These are phyloP conservation scores for Leccinum griseonigrum DNA, from an alignment of 1,284 basidiomycete species.

Conservation along the genomic window DNA sequence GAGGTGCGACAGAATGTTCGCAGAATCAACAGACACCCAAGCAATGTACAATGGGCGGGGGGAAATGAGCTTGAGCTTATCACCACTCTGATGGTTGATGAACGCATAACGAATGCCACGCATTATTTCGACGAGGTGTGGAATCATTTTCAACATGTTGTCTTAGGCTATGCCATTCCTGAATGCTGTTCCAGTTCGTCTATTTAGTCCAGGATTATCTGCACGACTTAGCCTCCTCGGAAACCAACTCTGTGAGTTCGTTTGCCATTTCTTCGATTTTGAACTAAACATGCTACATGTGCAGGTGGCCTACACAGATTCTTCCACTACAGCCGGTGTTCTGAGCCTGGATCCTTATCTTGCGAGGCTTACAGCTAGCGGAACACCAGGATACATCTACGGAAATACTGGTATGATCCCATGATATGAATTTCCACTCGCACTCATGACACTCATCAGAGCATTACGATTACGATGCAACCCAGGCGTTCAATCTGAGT, in stretches of 20 bases:
- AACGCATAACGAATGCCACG: conserved; percentile 33
- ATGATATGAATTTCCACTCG: neutral
- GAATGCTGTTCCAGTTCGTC: conserved; percentile 38
- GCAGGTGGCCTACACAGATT: conserved; percentile 60
- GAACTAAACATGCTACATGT: neutral
- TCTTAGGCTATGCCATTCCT: neutral
- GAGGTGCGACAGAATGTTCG: conserved; percentile 61
- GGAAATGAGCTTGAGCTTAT: conserved; percentile 64
- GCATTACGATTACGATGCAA: no score
- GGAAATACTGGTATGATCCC: conserved; percentile 47
- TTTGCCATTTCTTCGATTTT: neutral
- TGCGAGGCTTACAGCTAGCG: conserved; percentile 50
- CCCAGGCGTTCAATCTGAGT: no score
- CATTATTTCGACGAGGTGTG: conserved; percentile 51
- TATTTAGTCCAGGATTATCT: conserved; percentile 54
- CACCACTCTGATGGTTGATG: conserved; percentile 34
- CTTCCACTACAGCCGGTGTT: conserved; percentile 59
- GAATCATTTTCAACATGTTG: neutral
- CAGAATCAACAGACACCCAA: conserved; percentile 22
- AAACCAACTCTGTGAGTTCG: conserved; percentile 44
- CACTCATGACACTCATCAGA: no score
- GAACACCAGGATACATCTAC: conserved; percentile 51
- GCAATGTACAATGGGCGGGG: conserved; percentile 57
- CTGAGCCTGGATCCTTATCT: conserved; percentile 33
- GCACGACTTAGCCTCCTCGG: conserved; percentile 28